Evolutionary conservation across 208 protist species (phyloP).

Genomic region (Leishmania aethiopica): DNA sequence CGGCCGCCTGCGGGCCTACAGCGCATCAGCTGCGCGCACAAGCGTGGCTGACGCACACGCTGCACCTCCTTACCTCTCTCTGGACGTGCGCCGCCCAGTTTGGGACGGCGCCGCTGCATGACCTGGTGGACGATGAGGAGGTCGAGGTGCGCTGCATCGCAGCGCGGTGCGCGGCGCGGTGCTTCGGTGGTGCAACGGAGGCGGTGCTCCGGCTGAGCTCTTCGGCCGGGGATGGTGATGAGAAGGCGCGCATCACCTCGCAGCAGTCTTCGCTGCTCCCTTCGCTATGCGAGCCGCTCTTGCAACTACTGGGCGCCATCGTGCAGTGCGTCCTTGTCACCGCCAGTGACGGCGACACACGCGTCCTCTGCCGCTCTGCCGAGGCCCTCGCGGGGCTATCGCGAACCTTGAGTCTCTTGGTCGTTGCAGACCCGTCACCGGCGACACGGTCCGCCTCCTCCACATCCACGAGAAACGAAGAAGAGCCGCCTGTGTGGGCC

Average conservation of each 20-base stretch:
- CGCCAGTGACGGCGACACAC: conserved; percentile 47
- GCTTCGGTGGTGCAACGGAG: conserved; percentile 39
- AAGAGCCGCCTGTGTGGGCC: conserved; percentile 25
- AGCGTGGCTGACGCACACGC: conserved; percentile 18
- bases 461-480: background rate
- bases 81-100: conserved; percentile 26
- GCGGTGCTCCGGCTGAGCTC: conserved; percentile 31
- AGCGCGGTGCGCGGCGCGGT: conserved; percentile 35
- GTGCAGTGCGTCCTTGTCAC: conserved; percentile 34
- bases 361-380: conserved; percentile 56
- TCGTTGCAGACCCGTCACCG: conserved; percentile 27
- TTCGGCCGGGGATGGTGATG: conserved; percentile 12
- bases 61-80: conserved; percentile 36
- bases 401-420: conserved; percentile 52
- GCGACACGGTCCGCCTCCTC: background rate
- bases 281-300: conserved; percentile 14
- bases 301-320: conserved; percentile 39
- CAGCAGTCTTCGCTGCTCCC: conserved; percentile 1
- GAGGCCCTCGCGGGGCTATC: conserved; percentile 56
- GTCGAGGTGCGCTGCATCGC: conserved; percentile 64
- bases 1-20: background rate
- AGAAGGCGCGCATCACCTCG: background rate
- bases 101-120: conserved; percentile 29
- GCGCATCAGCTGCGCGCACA: conserved; percentile 9
- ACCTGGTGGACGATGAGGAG: conserved; percentile 55